Evolutionary conservation across 768 basidiomycete species (phyloP), one percentile per base, ranked within the genome.

Genomic region (Suillus variegatus): DNA sequence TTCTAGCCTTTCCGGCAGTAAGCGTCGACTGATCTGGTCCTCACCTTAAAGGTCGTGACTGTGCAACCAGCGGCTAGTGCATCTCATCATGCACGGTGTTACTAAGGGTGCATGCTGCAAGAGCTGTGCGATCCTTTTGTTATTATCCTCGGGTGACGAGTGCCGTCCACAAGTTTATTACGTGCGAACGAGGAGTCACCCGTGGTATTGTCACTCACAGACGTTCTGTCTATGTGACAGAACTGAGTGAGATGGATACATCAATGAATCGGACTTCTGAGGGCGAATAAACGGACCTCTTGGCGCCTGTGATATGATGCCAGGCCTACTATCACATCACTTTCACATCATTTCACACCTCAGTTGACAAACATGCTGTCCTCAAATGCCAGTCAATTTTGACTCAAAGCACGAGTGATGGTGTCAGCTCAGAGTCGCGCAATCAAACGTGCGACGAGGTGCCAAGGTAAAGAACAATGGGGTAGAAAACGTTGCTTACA

Each of bases 401-500:
- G 32, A 32, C 6, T 32, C 32, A 32, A 22, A 49, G 47, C 47
- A 49, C 47, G 47, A 49, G 22, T 22, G 13, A 22, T 58, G 38
- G 57, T 36, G 57, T 58, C 20, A 47, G 16, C 2, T 54, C 32
- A 32, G 32, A 32, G 32, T 32, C 32, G 32, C 67, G 67, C 63
- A 64, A 67, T 68, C 66, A 66, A 66, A 68, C 67, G 67, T 68
- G 67, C 66, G 62, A 66, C 22, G 12, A 4, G 28, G 25, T 51
- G 32, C 32, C 32, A 32, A 32, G 32, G 32, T 32, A 32, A 32
- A 54, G 54, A 55, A 55, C 54, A 55, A 55, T 55, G 32, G 32
- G 32, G 9, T 32, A 2, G 12, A 55, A 12, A 55, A 55, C 32
- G 35, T 36, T 55, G 54, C 54, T 55, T 32, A 55, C 32, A 35